A percentile compares a stretch with the other conserved stretches of the same genome.
Evolutionary conservation across 345 rosid genomes (phyloP).

Genomic region (Eucalyptus albens): DNA sequence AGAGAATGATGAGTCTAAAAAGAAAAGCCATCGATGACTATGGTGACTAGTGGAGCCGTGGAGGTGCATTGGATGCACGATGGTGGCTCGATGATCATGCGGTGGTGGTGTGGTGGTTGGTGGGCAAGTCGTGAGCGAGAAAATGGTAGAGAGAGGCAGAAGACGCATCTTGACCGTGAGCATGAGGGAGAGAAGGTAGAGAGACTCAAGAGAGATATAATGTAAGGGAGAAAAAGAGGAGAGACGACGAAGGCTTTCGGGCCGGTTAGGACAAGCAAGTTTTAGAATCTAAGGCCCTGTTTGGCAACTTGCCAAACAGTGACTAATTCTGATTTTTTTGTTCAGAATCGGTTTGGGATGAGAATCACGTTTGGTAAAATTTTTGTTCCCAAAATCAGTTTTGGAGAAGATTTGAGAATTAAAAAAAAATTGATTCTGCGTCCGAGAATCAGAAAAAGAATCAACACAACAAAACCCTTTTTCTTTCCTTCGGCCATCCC

Average conservation of each 20-base stretch:
- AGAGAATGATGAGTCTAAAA: not conserved
- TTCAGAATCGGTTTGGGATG: too few species aligned
- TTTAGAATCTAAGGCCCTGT: not conserved
- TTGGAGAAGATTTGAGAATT: too few species aligned
- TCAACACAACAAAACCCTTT: too few species aligned
- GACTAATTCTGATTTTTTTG: too few species aligned
- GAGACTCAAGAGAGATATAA: not conserved
- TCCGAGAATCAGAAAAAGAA: too few species aligned
- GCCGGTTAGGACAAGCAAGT: not conserved
- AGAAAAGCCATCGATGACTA: not conserved
- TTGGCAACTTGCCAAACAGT: too few species aligned
- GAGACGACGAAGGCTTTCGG: not conserved
- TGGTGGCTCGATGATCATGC: not conserved
- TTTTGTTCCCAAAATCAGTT: too few species aligned
- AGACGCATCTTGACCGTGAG: not conserved
- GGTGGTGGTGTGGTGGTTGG: not conserved
- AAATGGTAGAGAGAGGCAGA: not conserved
- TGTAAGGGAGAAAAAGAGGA: not conserved
- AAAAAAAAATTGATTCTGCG: too few species aligned
- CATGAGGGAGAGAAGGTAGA: not conserved
- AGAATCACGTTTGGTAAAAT: too few species aligned
- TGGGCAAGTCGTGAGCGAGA: not conserved
- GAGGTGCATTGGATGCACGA: not conserved
- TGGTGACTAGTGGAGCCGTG: not conserved
- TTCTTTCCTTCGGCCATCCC: too few species aligned